These are phyloP conservation scores for Suillus paluster DNA, from an alignment of 768 basidiomycete genomes.

Conservation along the genomic window DNA sequence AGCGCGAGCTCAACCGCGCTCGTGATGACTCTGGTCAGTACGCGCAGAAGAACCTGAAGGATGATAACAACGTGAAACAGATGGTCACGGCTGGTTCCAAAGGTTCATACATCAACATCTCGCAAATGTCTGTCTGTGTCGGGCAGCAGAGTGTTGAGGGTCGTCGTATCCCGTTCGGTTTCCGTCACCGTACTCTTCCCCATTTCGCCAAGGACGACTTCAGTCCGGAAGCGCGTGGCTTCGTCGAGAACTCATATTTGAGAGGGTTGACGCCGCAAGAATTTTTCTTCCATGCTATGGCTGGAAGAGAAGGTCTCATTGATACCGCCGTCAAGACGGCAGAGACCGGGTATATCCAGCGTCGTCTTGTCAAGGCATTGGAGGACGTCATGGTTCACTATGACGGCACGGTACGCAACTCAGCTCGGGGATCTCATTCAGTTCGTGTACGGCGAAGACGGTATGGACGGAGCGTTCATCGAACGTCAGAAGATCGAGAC, in stretches of 20 bases:
- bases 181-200: constrained; percentile 93
- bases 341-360: constrained; percentile 98
- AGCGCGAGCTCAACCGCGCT: constrained; percentile 89
- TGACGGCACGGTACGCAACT: constrained; percentile 97
- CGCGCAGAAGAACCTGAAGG: constrained; percentile 97
- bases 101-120: constrained; percentile 99
- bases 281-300: constrained; percentile 99
- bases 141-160: constrained; percentile 99
- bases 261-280: constrained; percentile 97
- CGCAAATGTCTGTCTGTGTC: constrained; percentile 99
- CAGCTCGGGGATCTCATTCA: constrained; percentile 95
- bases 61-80: constrained; percentile 99
- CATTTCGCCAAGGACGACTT: constrained; percentile 99
- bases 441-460: constrained; percentile 97
- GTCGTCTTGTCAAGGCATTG: constrained; percentile 95
- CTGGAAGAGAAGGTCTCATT: constrained; percentile 97
- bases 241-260: constrained; percentile 98
- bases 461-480: constrained; percentile 98
- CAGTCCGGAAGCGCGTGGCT: constrained; percentile 96
- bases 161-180: constrained; percentile 97
- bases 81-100: constrained; percentile 99
- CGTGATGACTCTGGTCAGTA: constrained; percentile 95
- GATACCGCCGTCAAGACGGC: constrained; percentile 99
- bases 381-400: constrained; percentile 98
- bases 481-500: constrained; percentile 95